A percentile compares a stretch with the other conserved stretches of the same genome.
These are phyloP conservation scores for Setomelanomma holmii DNA, from an alignment of 2,329 filamentous ascomycete genomes.

Conservation along the genomic window DNA sequence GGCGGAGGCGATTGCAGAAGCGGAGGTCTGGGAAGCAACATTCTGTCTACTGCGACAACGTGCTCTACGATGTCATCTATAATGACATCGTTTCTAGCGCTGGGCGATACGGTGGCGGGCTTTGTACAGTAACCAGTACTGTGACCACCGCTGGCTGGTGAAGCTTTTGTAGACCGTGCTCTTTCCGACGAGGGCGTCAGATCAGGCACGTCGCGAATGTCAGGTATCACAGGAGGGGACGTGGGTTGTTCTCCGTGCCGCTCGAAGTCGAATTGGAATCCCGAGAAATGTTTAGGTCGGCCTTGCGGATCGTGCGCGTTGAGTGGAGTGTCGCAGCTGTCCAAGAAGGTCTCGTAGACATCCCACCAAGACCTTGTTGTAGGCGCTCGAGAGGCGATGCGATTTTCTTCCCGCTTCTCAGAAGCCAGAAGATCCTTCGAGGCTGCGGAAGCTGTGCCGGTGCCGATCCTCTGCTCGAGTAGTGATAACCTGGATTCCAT, in stretches of 20 bases:
- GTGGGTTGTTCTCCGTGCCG: slow-evolving; percentile 10
- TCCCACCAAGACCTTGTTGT: slow-evolving; percentile 37
- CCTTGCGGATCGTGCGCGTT: slow-evolving; percentile 34
- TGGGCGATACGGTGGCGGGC: no score
- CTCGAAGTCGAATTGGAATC: slow-evolving; percentile 36
- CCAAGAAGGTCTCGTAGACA: slow-evolving; percentile 34
- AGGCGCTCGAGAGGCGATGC: slow-evolving; percentile 13
- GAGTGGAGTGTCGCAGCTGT: slow-evolving; percentile 34
- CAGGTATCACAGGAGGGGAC: slow-evolving; percentile 18
- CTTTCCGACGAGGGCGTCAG: slow-evolving; percentile 26
- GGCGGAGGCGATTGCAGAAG: slow-evolving; percentile 31
- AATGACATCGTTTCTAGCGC: slow-evolving; percentile 6
- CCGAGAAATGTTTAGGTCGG: slow-evolving; percentile 33
- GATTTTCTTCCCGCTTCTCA: slow-evolving; percentile 9
- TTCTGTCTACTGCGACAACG: slow-evolving; percentile 30
- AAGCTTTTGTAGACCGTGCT: not conserved
- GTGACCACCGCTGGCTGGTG: no score
- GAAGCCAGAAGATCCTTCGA: slow-evolving; percentile 3
- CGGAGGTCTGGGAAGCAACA: slow-evolving; percentile 26
- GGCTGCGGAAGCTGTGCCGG: slow-evolving; percentile 6
- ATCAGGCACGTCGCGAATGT: slow-evolving; percentile 28
- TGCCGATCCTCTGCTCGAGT: slow-evolving; percentile 30
- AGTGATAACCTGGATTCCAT: slow-evolving; percentile 37
- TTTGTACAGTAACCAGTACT: no score
- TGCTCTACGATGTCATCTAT: slow-evolving; percentile 35